phyloP scores from a whole-genome alignment of 768 basidiomycete genomes.

The Coprinellus micaceus region DNA sequence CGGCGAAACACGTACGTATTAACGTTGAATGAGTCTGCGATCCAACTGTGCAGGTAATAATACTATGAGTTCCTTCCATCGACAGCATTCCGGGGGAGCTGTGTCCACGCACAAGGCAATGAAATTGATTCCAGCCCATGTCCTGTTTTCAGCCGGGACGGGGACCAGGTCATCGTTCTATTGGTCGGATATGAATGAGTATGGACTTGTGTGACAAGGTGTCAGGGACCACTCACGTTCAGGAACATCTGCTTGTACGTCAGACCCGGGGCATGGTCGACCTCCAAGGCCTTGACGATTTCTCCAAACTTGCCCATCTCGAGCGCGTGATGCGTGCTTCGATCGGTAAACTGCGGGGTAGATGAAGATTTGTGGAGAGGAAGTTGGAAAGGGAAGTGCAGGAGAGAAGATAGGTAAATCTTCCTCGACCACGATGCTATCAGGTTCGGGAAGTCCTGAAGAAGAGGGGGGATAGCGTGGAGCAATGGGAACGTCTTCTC shows the following conservation, averaged over 20 bases:
- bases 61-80: neutral
- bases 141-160: slow-evolving; percentile 58
- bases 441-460: no score
- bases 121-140: slow-evolving; percentile 66
- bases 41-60: slow-evolving; percentile 47
- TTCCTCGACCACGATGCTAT: no score
- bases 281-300: slow-evolving; percentile 36
- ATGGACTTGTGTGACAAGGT: neutral
- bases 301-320: slow-evolving; percentile 32
- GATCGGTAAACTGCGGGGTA: neutral
- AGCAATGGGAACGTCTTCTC: no score
- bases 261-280: slow-evolving; percentile 49
- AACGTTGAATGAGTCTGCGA: slow-evolving; percentile 77
- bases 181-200: neutral
- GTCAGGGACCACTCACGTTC: slow-evolving; percentile 31
- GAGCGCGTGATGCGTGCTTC: neutral
- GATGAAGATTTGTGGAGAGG: neutral
- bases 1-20: slow-evolving; percentile 53
- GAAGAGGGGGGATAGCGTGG: no score
- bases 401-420: no score
- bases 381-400: neutral
- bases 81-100: neutral
- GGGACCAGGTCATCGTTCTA: slow-evolving; percentile 73
- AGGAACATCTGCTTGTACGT: slow-evolving; percentile 57
- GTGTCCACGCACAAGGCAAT: slow-evolving; percentile 52